Evolutionary conservation across 2,329 filamentous ascomycete species (phyloP).

Genomic region (Fusarium sp.): DNA sequence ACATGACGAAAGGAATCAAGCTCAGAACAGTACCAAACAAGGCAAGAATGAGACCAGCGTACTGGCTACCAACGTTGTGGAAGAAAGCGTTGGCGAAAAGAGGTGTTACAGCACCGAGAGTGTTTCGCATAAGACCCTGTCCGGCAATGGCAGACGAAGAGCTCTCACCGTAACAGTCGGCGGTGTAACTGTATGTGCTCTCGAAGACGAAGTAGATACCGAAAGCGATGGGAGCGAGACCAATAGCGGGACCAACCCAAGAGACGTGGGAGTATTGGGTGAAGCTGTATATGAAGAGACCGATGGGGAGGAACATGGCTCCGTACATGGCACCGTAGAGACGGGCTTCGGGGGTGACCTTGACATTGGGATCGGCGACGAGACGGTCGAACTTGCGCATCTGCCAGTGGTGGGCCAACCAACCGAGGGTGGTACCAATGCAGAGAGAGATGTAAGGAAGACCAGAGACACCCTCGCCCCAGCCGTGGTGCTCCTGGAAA

Average conservation of each 20-base stretch:
- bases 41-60: slow-evolving; percentile 38
- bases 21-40: slow-evolving; percentile 35
- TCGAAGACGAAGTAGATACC: slow-evolving; percentile 42
- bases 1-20: slow-evolving; percentile 41
- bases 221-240: slow-evolving; percentile 39
- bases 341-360: slow-evolving; percentile 39
- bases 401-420: slow-evolving; percentile 38
- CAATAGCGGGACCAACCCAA: slow-evolving; percentile 36
- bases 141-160: slow-evolving; percentile 40
- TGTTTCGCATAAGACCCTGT: slow-evolving; percentile 40
- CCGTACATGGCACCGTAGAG: slow-evolving; percentile 42
- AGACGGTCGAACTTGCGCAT: slow-evolving; percentile 42
- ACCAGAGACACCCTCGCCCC: slow-evolving; percentile 34
- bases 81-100: slow-evolving; percentile 41
- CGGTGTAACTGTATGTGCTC: slow-evolving; percentile 40
- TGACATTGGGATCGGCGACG: slow-evolving; percentile 31
- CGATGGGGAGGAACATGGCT: slow-evolving; percentile 39
- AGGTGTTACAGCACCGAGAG: slow-evolving; percentile 38
- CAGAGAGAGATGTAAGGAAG: slow-evolving; percentile 40
- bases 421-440: slow-evolving; percentile 37
- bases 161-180: slow-evolving; percentile 40
- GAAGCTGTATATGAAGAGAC: slow-evolving; percentile 42
- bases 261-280: slow-evolving; percentile 34
- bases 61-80: slow-evolving; percentile 39
- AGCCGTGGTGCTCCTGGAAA: slow-evolving; percentile 37